A percentile compares a stretch with the other conserved stretches of the same genome.
Evolutionary conservation across 306 rosid species (phyloP).

Genomic region (Abrus precatorius): DNA sequence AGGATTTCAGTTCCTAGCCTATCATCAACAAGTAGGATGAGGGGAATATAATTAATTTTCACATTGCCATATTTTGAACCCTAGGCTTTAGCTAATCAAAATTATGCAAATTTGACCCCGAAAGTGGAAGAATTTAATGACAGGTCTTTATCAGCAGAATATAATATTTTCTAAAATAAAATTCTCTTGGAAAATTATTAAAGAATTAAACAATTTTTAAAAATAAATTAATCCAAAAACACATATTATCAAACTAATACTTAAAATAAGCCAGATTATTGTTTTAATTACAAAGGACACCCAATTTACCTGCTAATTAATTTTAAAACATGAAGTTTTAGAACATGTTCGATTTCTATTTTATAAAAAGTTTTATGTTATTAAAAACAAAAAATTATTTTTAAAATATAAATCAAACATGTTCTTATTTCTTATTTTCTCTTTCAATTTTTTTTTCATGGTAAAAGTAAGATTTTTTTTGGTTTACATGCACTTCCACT

Average conservation of each 20-base stretch:
- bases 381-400: too few relatives aligned
- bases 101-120: slow-evolving; percentile 26
- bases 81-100: slow-evolving; percentile 10
- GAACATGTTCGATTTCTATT: too few relatives aligned
- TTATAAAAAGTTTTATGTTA: too few relatives aligned
- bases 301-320: not conserved
- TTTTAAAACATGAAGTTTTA: too few relatives aligned
- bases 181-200: not conserved
- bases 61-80: slow-evolving; percentile 1
- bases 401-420: not conserved
- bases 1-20: slow-evolving; percentile 27
- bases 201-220: not conserved
- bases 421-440: not conserved
- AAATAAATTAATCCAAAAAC: not conserved
- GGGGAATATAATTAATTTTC: slow-evolving; percentile 19
- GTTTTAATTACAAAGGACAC: not conserved
- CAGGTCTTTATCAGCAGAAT: slow-evolving; percentile 17
- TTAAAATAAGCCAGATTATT: not conserved
- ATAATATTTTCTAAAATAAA: not conserved
- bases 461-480: not conserved
- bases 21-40: slow-evolving; percentile 17
- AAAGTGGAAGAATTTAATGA: slow-evolving; percentile 23
- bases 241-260: not conserved
- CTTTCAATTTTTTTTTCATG: not conserved
- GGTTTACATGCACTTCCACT: not conserved